A percentile compares a stretch with the other conserved stretches of the same genome.
These are phyloP conservation scores for Senna siamea DNA, from an alignment of 306 rosid species.

Conservation along the genomic window DNA sequence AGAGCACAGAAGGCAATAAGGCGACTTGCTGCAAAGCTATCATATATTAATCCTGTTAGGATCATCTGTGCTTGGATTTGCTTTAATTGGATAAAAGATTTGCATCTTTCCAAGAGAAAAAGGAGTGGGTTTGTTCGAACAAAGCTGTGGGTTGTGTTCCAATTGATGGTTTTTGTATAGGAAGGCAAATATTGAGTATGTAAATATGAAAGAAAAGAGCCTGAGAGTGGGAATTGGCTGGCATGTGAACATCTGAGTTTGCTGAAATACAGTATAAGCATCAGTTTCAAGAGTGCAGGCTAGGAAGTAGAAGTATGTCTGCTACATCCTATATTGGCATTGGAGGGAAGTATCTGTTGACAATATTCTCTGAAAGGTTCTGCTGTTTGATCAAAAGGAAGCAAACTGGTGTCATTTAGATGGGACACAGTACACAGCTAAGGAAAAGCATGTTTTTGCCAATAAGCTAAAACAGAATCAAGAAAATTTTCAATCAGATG, in stretches of 20 bases:
- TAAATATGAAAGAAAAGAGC: slow-evolving; percentile 27
- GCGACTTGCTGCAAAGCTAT: slow-evolving; percentile 67
- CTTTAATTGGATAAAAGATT: slow-evolving; percentile 63
- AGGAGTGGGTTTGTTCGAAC: slow-evolving; percentile 62
- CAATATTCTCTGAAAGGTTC: slow-evolving; percentile 8
- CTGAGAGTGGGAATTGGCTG: slow-evolving; percentile 22
- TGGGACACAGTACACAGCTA: neutral
- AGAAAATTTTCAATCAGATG: neutral
- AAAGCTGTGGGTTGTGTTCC: slow-evolving; percentile 63
- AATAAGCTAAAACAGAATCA: neutral
- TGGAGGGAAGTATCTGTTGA: neutral
- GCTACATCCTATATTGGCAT: slow-evolving; percentile 1
- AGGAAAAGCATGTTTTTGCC: neutral
- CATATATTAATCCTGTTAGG: slow-evolving; percentile 52
- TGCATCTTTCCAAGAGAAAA: slow-evolving; percentile 63
- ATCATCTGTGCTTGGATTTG: slow-evolving; percentile 79
- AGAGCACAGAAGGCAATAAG: slow-evolving; percentile 80
- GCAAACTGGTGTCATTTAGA: neutral
- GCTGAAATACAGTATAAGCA: slow-evolving; percentile 36
- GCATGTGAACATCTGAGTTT: slow-evolving; percentile 38
- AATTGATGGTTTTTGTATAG: slow-evolving; percentile 50
- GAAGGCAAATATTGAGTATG: slow-evolving; percentile 51
- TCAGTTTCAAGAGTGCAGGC: neutral
- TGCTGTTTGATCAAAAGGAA: neutral
- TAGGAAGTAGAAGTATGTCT: neutral